Percentiles rank a stretch among this genome's conserved stretches.
Evolutionary conservation across 176 grass and related monocot species (phyloP).

Genomic region (Oryza officinalis): DNA sequence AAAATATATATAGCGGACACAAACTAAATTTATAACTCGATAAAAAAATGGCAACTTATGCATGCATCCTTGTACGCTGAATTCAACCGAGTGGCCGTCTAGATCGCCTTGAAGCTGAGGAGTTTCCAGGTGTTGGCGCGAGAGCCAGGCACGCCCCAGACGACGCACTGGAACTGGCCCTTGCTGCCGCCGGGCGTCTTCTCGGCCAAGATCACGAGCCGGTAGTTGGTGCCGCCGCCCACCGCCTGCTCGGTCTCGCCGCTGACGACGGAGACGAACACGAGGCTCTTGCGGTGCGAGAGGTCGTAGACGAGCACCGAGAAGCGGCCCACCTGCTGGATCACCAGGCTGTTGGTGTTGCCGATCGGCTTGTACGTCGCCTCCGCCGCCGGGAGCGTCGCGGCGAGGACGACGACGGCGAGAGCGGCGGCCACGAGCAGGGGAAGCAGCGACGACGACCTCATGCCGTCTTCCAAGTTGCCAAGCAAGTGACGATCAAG

Average conservation of each 20-base stretch:
- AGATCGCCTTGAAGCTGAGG: conserved; percentile 21
- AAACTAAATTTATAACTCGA: neutral
- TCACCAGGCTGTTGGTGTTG: neutral
- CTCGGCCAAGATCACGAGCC: conserved; percentile 24
- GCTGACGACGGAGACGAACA: conserved; percentile 23
- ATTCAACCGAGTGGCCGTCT: neutral
- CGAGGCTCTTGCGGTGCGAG: neutral
- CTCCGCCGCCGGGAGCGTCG: neutral
- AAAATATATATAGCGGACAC: neutral
- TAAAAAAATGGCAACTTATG: neutral
- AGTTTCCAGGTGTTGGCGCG: conserved; percentile 36
- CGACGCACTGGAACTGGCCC: conserved; percentile 1
- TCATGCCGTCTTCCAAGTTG: conserved; percentile 11
- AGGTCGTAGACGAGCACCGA: conserved; percentile 30
- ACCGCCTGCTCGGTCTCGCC: conserved; percentile 31
- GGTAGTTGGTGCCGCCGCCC: conserved; percentile 16
- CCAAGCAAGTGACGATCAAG: too few species aligned
- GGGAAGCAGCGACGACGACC: neutral
- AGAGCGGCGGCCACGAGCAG: neutral
- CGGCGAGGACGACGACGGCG: neutral
- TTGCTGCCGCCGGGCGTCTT: neutral
- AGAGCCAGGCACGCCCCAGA: conserved; percentile 34
- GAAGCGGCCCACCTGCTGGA: conserved; percentile 32
- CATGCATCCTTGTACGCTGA: neutral
- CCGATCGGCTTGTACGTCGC: conserved; percentile 29